phyloP scores from a whole-genome alignment of 2,329 filamentous ascomycete genomes.

The Xenoacremonium recifei region DNA sequence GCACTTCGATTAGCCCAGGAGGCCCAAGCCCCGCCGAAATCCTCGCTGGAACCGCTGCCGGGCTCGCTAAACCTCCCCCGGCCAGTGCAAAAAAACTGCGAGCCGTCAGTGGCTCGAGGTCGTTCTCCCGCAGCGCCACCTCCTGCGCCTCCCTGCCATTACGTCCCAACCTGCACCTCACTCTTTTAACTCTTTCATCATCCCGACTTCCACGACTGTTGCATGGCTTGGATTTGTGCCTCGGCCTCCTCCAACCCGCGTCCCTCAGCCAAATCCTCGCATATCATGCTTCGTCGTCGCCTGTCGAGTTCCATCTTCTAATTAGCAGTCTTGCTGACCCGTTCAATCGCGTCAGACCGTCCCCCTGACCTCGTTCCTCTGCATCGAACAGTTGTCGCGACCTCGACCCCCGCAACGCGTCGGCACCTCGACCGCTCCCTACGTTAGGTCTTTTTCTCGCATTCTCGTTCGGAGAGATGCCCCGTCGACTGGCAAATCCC shows the following conservation, averaged over 20 bases:
- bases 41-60: neutral
- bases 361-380: neutral
- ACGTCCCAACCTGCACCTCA: constrained; percentile 14
- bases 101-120: constrained; percentile 2
- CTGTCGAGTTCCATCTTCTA: constrained; percentile 3
- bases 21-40: no score
- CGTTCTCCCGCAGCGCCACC: constrained; percentile 20
- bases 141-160: constrained; percentile 26
- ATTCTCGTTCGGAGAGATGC: constrained; percentile 46
- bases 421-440: no score
- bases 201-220: constrained; percentile 4
- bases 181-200: constrained; percentile 6
- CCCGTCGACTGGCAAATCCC: constrained; percentile 57
- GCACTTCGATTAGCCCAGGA: no score
- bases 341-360: constrained; percentile 7
- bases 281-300: constrained; percentile 7
- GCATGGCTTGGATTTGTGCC: constrained; percentile 1
- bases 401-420: neutral
- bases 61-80: neutral
- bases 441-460: no score
- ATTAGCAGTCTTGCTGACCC: constrained; percentile 9
- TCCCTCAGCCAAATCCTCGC: neutral
- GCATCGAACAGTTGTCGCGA: neutral
- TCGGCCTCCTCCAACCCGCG: neutral
- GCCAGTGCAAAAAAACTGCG: neutral